Evolutionary conservation across 2,329 filamentous ascomycete genomes (phyloP), one percentile per base, ranked within the genome.

Genomic region (Colletotrichum orbiculare): DNA sequence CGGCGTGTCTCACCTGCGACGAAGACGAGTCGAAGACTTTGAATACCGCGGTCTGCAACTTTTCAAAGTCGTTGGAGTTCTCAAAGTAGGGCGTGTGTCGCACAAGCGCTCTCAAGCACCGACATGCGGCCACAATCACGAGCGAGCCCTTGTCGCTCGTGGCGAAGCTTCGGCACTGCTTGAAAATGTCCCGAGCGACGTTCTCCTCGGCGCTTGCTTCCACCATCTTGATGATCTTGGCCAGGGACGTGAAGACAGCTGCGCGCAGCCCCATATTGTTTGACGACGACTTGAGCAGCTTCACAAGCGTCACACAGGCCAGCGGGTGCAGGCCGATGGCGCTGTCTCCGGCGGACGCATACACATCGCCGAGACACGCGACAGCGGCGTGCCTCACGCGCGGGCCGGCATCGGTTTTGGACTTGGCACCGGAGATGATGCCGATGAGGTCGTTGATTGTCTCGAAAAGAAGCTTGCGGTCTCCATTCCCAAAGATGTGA

Each of bases 391-490:
- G 94, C 77, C 93, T 96, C 4, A 89, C 86, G 72, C 89, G 89
- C 55, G 91, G 76, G 71, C 97, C 94, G 70, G 88, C 89, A 63
- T 97, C 94, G 57, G 81, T 81, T 75, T 90, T 91, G 39, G 83
- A 84, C 76, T 97, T 97, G 17, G 90, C 88, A 52, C 86, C 86
- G 66, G 89, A 89, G 49, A 97, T 76, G 60, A 97, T 89, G 10
- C 80, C 83, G 9, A 94, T 83, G 10, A 98, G 83, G 70, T 98
- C 95, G 72, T 96, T 97, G 74, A 98, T 91, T 0, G 93, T 96
- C 77, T 99, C 96, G 74, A 96, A 97, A 2, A 99, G 85, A 54
- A 97, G 85, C 75, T 96, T 97, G 69, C 95, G 87, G 78, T 97
- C 95, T 11, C 96, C 96, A 68, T 91, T 91, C 13, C 84, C 86